phyloP scores from a whole-genome alignment of 2,329 filamentous ascomycete species.

The Phialemoniopsis sp. region DNA sequence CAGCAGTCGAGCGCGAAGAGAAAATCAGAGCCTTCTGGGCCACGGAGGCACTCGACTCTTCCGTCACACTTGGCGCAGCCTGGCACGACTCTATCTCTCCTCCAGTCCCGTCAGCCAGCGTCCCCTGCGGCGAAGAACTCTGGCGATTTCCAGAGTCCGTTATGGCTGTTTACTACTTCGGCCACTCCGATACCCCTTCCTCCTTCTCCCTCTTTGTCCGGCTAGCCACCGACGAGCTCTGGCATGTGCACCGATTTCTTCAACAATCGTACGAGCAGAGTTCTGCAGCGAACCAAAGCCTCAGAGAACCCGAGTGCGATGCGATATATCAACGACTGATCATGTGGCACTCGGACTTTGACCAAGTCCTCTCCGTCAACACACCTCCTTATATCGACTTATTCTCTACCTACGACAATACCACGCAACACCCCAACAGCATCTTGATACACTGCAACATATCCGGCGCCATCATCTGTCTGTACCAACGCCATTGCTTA shows the following conservation, averaged over 20 bases:
- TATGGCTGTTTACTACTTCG: not conserved
- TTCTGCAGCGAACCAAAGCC: not conserved
- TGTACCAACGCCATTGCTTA: not conserved
- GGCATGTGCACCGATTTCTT: not conserved
- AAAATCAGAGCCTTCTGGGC: not conserved
- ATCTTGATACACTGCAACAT: not conserved
- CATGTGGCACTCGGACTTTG: not conserved
- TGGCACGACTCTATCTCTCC: not conserved
- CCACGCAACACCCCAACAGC: not conserved
- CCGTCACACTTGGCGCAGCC: not conserved
- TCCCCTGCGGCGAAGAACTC: not conserved
- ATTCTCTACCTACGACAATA: not conserved
- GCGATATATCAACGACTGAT: not conserved
- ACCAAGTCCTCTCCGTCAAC: not conserved
- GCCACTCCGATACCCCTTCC: not conserved
- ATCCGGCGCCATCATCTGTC: slow-evolving; percentile 1
- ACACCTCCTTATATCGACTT: not conserved
- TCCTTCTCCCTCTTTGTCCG: not conserved
- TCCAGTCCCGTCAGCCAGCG: not conserved
- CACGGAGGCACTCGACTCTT: not conserved
- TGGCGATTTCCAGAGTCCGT: not conserved
- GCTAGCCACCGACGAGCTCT: not conserved
- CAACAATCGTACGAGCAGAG: not conserved
- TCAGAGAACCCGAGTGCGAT: not conserved
- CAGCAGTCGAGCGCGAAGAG: not conserved